These are phyloP conservation scores for Aethionema arabicum DNA, from an alignment of 345 rosid genomes.

Conservation along the genomic window DNA sequence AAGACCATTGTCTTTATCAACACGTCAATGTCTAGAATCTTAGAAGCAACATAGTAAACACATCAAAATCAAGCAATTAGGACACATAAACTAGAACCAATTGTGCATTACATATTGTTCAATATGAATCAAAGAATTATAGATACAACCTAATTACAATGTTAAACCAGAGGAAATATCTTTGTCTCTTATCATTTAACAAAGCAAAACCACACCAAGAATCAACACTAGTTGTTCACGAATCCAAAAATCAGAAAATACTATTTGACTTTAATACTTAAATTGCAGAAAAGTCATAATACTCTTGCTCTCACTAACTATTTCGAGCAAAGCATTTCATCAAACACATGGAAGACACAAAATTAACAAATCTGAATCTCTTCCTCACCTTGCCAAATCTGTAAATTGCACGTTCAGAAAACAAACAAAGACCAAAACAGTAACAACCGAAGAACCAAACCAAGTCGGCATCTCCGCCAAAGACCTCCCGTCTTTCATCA, in stretches of 20 bases:
- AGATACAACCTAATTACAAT: too few relatives aligned
- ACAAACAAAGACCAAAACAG: constrained; percentile 74
- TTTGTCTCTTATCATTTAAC: neutral
- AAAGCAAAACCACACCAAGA: neutral
- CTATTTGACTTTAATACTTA: neutral
- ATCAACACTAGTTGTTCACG: neutral
- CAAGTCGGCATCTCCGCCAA: constrained; percentile 92
- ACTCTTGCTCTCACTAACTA: neutral
- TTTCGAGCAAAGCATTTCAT: constrained; percentile 26
- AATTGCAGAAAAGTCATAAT: neutral
- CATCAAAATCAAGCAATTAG: too few relatives aligned
- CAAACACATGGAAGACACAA: constrained; percentile 22
- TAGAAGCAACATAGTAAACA: too few relatives aligned
- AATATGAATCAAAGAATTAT: too few relatives aligned
- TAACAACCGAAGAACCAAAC: constrained; percentile 76
- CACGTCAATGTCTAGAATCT: too few relatives aligned
- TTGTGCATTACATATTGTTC: too few relatives aligned
- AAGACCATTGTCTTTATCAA: too few relatives aligned
- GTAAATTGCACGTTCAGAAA: constrained; percentile 78
- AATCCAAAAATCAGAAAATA: constrained; percentile 4
- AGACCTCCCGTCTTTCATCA: constrained; percentile 62
- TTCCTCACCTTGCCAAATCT: constrained; percentile 91
- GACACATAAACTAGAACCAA: too few relatives aligned
- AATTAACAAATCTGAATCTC: neutral
- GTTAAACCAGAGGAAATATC: too few relatives aligned